Conservation (phyloP, 306 rosid genomes). For the Astragalus glycyphyllos region DNA sequence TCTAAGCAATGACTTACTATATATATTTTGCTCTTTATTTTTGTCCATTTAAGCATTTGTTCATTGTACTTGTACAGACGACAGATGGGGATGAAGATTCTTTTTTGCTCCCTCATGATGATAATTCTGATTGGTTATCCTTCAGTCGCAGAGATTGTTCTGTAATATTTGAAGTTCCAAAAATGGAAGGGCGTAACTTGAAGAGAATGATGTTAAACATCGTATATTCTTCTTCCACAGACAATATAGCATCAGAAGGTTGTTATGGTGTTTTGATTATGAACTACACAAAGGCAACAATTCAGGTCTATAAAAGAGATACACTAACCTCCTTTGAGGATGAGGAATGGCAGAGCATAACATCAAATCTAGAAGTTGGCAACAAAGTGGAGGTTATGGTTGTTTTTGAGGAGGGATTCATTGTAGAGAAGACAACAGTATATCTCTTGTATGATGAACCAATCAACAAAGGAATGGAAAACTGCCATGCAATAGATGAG, state of each 20-base stretch:
- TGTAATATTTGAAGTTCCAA: neutral
- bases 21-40: neutral
- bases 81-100: neutral
- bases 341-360: slow-evolving; percentile 25
- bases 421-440: neutral
- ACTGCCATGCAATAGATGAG: neutral
- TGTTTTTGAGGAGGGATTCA: slow-evolving; percentile 11
- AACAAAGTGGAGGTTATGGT: slow-evolving; percentile 6
- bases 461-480: neutral
- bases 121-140: neutral
- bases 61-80: neutral
- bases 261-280: slow-evolving; percentile 9
- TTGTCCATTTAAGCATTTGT: neutral
- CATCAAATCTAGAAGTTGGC: slow-evolving; percentile 20
- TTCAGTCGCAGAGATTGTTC: neutral
- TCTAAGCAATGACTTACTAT: no score
- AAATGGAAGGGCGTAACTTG: neutral
- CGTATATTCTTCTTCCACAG: neutral
- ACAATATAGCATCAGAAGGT: neutral
- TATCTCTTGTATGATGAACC: slow-evolving; percentile 12
- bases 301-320: neutral
- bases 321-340: slow-evolving; percentile 17
- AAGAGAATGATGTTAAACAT: neutral
- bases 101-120: neutral
- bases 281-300: neutral